Base-by-base conservation (phyloP, 352 stramenopile species). In the Phytopythium delawarense region DNA sequence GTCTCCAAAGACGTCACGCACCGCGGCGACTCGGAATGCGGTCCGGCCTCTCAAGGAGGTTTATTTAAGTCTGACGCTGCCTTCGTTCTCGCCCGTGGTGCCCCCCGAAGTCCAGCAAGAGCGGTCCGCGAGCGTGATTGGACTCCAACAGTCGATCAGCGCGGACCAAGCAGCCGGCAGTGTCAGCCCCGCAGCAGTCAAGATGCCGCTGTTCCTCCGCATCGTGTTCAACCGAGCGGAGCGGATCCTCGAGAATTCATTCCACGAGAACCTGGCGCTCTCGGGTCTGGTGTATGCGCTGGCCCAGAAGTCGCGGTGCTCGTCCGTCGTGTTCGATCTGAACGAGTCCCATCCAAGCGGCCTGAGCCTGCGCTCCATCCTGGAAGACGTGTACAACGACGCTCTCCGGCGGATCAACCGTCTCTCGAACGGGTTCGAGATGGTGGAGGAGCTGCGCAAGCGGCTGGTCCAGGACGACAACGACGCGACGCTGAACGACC, bases 221-320 rank as follows among this genome's bases (percentile, higher is more conserved):
- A 79, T 94, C 57, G 74, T 93, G 51, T 59, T 96, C 52, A 90
- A 78, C 58, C 83, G 85, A 25, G 63, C 91, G 7, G 84, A 94
- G 63, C 73, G 85, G 11, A 62, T 93, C 28, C 63, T 96, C 46
- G 83, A 93, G 61, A 92, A 88, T 67, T 92, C 84, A 7, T 88
- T 96, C 45, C 71, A 91, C 7, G 87, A 93, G 62, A 96, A 94
- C 42, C 56, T 96, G 18, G 83, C 87, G 20, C 64, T 96, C 2
- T 96, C 87, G 4, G 87, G 87, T 6, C 54, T 96, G 39, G 73
- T 96, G 25, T 87, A 82, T 25, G 70, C 74, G n/a, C 64, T 96
- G 2, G 84, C 87, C 1, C 76, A 89, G 13, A 91, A 91, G 64
- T 60, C 69, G 7, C 70, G 71, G 21, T 92, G 81, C 35, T 69